phyloP scores from a whole-genome alignment of 164 flowering plant species.

The Macadamia integrifolia region DNA sequence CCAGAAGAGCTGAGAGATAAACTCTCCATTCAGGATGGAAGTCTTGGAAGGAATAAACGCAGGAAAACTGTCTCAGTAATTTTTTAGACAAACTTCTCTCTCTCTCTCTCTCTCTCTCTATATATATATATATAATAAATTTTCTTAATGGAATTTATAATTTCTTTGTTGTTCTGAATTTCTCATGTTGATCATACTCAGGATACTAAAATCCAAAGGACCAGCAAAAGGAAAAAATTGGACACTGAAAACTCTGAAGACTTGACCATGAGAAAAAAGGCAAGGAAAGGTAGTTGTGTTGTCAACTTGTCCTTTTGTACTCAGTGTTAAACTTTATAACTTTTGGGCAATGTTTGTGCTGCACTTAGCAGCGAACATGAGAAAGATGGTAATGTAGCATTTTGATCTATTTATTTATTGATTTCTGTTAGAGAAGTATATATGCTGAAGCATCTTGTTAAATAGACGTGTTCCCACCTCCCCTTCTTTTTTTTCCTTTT shows the following conservation, averaged over 20 bases:
- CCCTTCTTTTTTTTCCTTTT: neutral
- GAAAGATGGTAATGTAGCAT: too few species aligned
- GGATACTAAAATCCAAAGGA: conserved; percentile 24
- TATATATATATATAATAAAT: too few species aligned
- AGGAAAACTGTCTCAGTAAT: conserved; percentile 21
- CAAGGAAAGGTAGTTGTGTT: conserved; percentile 25
- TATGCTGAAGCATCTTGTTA: too few species aligned
- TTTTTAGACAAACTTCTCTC: conserved; percentile 1
- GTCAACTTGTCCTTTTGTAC: neutral
- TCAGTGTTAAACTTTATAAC: neutral
- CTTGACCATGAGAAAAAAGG: conserved; percentile 10
- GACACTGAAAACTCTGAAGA: conserved; percentile 19
- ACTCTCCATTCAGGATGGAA: conserved; percentile 34
- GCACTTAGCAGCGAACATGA: neutral
- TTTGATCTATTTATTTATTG: too few species aligned
- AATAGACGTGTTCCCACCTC: too few species aligned
- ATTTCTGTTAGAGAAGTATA: too few species aligned
- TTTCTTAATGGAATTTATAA: neutral
- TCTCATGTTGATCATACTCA: conserved; percentile 11
- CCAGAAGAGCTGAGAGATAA: conserved; percentile 47
- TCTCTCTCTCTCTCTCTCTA: neutral
- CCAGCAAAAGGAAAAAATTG: conserved; percentile 23
- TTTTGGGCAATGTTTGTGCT: neutral
- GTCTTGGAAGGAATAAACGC: conserved; percentile 30
- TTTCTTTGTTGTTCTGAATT: conserved; percentile 2